These are phyloP conservation scores for Pseudogymnoascus sp. DNA, from an alignment of 2,329 filamentous ascomycete species.

Conservation along the genomic window DNA sequence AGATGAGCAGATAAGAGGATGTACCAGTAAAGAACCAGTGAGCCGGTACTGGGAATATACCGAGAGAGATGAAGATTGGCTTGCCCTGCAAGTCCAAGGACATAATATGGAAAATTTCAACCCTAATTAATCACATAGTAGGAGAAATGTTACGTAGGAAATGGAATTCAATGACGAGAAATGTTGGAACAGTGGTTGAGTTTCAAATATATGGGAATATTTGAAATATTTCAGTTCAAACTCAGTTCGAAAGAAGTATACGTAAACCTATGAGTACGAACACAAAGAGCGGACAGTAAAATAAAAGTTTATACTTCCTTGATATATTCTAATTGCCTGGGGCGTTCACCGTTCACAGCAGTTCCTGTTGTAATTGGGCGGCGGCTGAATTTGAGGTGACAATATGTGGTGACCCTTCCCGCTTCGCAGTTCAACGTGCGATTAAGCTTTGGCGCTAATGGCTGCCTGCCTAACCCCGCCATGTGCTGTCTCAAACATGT, in stretches of 20 bases:
- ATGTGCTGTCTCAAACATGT: background rate
- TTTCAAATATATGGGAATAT: background rate
- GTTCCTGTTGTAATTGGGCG: background rate
- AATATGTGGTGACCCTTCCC: background rate
- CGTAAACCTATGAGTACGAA: background rate
- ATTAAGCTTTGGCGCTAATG: constrained; percentile 4
- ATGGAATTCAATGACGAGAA: background rate
- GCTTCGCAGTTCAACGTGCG: background rate
- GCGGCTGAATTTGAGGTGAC: background rate
- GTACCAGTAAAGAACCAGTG: background rate
- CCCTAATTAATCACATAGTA: too few species aligned
- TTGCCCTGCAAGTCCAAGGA: background rate
- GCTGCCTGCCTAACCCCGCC: constrained; percentile 1
- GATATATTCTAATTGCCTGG: background rate
- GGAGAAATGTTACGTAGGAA: background rate
- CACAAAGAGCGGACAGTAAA: too few species aligned
- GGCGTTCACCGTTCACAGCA: background rate
- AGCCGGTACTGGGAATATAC: background rate
- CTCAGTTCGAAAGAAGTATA: background rate
- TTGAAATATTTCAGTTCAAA: background rate
- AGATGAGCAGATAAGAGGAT: background rate
- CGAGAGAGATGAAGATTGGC: background rate
- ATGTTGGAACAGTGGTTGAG: background rate
- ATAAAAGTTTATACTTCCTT: too few species aligned
- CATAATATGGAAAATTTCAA: background rate